Base-by-base conservation (phyloP, 2,329 filamentous ascomycete species). In the Fusarium marasasianum region DNA sequence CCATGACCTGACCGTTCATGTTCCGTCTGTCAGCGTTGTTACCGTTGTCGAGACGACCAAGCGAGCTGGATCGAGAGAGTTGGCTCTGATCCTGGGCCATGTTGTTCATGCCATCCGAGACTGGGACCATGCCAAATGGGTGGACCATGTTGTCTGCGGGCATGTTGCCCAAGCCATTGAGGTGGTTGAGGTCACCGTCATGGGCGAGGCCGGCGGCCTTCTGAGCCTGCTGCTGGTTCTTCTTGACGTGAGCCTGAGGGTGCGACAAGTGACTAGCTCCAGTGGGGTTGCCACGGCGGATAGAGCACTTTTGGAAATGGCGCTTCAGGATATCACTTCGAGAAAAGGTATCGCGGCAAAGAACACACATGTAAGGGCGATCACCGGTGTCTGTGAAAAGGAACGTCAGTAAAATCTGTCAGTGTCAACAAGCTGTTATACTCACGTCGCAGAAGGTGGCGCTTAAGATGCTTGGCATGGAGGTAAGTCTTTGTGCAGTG, bases 401-500 rank as follows among this genome's bases (percentile, higher is more conserved):
- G 61, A 65, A 74, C 61, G 79, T 87, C 76, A 73, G 75, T 75
- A 60, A 71, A 55, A 43, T 54, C 65, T 62, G 50, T 63, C 44
- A 17, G 13, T 53, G 51, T 68, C 53, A 67, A 65, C 53, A 86
- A 84, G 71, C 70, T 44, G 54, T 69, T 66, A 56, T 71, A 93
- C 95, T 95, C 90, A 98, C 96, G 96, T 88, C 96, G 90, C 78
- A 98, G 87, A 68, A 98, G 89, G 88, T 98, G 96, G 79, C 96
- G 93, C 89, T 98, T 98, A 78, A 98, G 85, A 84, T 98, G 96
- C 88, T 99, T 98, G 53, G 96, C 93, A 82, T 98, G 96, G 66
- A 98, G 88, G 81, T 99, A 99, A 12, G 95, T 98, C 88, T 98
- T 98, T 79, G 94, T 98, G 86, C 96, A 99, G 83, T 98, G 95